phyloP scores from a whole-genome alignment of 441 rosid species.

The Gossypium lobatum region DNA sequence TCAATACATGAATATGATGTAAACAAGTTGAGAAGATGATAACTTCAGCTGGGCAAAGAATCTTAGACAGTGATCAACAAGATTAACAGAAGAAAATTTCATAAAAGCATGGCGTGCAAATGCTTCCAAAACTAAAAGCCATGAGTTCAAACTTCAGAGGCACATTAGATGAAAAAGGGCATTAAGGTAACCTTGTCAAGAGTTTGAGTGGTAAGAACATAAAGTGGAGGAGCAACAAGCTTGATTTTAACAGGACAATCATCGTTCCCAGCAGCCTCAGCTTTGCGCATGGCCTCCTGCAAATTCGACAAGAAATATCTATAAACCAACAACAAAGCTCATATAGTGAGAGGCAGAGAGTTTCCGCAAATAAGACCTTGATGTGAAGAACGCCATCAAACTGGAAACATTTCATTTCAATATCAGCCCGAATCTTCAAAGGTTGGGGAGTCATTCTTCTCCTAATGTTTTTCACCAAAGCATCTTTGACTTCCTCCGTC shows the following conservation, averaged over 20 bases:
- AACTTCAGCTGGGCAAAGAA: not conserved
- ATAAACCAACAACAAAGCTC: conserved; percentile 4
- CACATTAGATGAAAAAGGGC: not conserved
- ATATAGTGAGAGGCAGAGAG: not conserved
- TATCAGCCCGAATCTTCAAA: conserved; percentile 87
- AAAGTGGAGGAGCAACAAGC: conserved; percentile 93
- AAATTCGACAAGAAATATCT: conserved; percentile 17
- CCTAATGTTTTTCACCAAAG: conserved; percentile 77
- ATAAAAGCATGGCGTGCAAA: not conserved
- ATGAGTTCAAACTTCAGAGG: not conserved
- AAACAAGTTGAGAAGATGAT: not conserved
- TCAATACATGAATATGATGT: not conserved
- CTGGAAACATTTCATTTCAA: conserved; percentile 94
- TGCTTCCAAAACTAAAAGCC: not conserved
- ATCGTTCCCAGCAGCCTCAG: conserved; percentile 89
- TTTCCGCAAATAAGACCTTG: conserved; percentile 39
- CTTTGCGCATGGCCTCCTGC: conserved; percentile 90
- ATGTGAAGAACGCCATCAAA: conserved; percentile 97
- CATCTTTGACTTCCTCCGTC: conserved; percentile 79
- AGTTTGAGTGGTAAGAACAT: conserved; percentile 94
- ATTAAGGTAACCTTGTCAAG: conserved; percentile 72
- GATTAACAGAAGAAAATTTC: not conserved
- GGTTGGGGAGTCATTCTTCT: conserved; percentile 99
- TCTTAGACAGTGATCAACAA: not conserved
- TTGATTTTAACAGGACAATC: conserved; percentile 94